phyloP scores from a whole-genome alignment of 2,329 filamentous ascomycete species.

The Cytospora leucostoma region DNA sequence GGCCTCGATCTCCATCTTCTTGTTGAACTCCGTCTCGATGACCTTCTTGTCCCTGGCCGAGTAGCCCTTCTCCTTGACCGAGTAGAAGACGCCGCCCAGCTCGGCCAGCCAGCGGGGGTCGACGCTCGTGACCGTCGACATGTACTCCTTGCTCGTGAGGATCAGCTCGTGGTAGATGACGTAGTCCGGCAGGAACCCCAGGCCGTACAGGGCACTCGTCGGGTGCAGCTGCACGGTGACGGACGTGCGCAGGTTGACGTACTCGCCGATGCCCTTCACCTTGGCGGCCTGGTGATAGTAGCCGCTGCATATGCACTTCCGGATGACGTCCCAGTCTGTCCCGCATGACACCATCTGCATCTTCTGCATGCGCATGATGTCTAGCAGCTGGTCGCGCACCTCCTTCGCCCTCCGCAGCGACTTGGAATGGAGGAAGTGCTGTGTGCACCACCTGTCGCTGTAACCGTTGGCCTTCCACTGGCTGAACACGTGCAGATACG shows the following conservation, averaged over 20 bases:
- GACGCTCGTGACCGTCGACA: conserved; percentile 93
- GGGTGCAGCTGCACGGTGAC: conserved; percentile 94
- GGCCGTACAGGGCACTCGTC: conserved; percentile 87
- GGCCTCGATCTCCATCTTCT: conserved; percentile 88
- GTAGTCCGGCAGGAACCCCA: conserved; percentile 93
- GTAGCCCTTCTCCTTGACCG: conserved; percentile 95
- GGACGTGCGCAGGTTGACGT: conserved; percentile 92
- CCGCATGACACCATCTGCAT: conserved; percentile 87
- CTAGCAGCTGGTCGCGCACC: conserved; percentile 87
- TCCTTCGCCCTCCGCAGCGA: conserved; percentile 88
- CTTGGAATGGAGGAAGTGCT: conserved; percentile 95
- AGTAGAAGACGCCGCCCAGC: conserved; percentile 95
- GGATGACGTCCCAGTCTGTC: conserved; percentile 94
- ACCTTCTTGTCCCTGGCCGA: conserved; percentile 82
- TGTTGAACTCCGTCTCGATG: conserved; percentile 89
- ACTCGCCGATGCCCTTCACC: conserved; percentile 95
- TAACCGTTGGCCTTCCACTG: conserved; percentile 93
- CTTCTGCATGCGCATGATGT: conserved; percentile 93
- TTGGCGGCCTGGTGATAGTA: conserved; percentile 98
- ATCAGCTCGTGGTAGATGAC: conserved; percentile 98
- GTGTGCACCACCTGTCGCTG: conserved; percentile 88
- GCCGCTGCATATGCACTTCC: conserved; percentile 94
- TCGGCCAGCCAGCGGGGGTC: conserved; percentile 98
- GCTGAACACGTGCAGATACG: conserved; percentile 90
- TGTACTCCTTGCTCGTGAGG: conserved; percentile 95